A percentile compares a stretch with the other conserved stretches of the same genome.
Conservation (phyloP, 148 eudicot species). For the Fallopia convolvulus region DNA sequence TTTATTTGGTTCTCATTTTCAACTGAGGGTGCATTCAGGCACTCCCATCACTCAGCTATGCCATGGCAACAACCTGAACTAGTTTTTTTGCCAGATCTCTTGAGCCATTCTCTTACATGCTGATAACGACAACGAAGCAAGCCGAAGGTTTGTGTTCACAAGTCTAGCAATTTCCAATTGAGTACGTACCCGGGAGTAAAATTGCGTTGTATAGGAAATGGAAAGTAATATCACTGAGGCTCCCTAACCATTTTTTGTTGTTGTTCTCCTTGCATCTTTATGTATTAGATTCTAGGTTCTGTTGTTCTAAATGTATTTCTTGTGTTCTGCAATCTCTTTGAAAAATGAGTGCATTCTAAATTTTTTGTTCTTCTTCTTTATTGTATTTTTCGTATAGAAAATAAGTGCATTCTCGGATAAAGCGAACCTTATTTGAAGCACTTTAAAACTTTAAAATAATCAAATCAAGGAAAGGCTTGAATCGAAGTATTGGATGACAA, state of each 20-base stretch:
- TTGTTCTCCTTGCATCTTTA: not conserved
- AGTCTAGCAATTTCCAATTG: not conserved
- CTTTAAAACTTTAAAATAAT: no score
- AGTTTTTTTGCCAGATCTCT: not conserved
- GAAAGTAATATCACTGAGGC: not conserved
- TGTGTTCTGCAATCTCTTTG: not conserved
- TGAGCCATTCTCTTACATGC: not conserved
- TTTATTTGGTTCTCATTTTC: not conserved
- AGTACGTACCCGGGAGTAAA: not conserved
- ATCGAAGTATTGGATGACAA: no score
- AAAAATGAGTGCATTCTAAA: no score
- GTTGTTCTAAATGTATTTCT: not conserved
- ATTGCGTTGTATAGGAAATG: not conserved
- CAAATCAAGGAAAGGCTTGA: no score
- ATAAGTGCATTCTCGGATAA: no score
- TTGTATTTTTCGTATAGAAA: no score
- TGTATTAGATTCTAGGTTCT: not conserved
- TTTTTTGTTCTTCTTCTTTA: no score
- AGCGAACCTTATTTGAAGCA: no score
- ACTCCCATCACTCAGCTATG: not conserved
- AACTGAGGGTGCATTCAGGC: not conserved
- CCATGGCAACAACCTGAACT: not conserved
- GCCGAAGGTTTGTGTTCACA: conserved; percentile 12
- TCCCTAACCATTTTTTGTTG: no score
- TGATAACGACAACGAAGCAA: not conserved